These are phyloP conservation scores for Aureobasidium sp. DNA, from an alignment of 2,329 filamentous ascomycete genomes.

Conservation along the genomic window DNA sequence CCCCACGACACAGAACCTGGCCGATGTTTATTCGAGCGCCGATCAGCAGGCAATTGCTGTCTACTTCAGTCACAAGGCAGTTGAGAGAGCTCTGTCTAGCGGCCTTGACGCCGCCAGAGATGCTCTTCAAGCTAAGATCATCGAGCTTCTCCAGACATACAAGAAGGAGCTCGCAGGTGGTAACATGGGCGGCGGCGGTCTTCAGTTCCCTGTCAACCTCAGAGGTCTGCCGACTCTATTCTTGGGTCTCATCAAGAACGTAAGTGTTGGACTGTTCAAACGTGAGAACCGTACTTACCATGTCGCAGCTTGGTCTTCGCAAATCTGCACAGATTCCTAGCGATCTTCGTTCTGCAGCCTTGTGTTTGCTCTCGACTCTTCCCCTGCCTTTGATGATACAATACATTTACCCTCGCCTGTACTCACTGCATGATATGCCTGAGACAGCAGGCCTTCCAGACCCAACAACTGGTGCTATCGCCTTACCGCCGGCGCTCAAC, in stretches of 20 bases:
- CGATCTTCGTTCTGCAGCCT: constrained; percentile 84
- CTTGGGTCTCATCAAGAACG: constrained; percentile 91
- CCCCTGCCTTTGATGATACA: constrained; percentile 85
- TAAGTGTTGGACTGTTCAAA: constrained; percentile 41
- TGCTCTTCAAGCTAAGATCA: constrained; percentile 81
- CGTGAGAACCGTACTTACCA: constrained; percentile 21
- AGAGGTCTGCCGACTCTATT: constrained; percentile 84
- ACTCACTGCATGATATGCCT: constrained; percentile 93
- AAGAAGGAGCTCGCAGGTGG: constrained; percentile 93
- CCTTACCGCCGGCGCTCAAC: constrained; percentile 77
- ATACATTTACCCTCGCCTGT: constrained; percentile 63
- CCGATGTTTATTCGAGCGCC: constrained; percentile 88
- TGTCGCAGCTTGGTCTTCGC: constrained; percentile 60
- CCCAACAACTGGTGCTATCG: constrained; percentile 77
- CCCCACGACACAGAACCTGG: constrained; percentile 83
- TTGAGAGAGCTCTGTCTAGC: constrained; percentile 77
- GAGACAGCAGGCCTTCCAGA: constrained; percentile 84
- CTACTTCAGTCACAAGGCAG: constrained; percentile 96
- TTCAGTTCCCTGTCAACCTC: constrained; percentile 91
- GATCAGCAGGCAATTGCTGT: constrained; percentile 89
- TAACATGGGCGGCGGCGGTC: constrained; percentile 83
- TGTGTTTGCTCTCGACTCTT: constrained; percentile 89
- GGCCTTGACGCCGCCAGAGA: constrained; percentile 88
- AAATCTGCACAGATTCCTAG: constrained; percentile 91
- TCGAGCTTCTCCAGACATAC: constrained; percentile 90